Evolutionary conservation across 371 early-diverging fungal genomes (phyloP).

Genomic region (Entomophthora muscae): DNA sequence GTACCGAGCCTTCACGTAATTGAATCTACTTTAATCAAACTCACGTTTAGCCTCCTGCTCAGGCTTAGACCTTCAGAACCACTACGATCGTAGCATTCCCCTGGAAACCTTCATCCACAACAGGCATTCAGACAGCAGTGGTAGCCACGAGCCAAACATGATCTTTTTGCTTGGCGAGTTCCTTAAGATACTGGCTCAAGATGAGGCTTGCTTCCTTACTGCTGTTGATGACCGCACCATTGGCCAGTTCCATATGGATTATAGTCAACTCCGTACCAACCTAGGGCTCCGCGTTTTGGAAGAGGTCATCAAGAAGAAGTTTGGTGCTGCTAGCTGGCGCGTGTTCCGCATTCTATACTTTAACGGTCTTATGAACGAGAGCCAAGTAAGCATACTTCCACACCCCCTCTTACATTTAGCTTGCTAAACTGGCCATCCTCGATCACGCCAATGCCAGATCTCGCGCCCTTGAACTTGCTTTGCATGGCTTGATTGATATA

Average conservation of each 20-base stretch:
- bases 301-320: conserved; percentile 43
- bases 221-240: conserved; percentile 52
- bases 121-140: conserved; percentile 16
- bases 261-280: conserved; percentile 30
- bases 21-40: neutral
- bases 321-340: conserved; percentile 51
- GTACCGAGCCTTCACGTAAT: conserved; percentile 32
- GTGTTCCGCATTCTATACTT: conserved; percentile 53
- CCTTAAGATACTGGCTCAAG: conserved; percentile 39
- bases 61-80: neutral
- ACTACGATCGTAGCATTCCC: neutral
- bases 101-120: conserved; percentile 5
- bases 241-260: conserved; percentile 51
- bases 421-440: conserved; percentile 51
- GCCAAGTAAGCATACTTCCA: conserved; percentile 21
- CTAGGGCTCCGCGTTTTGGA: conserved; percentile 45
- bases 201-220: conserved; percentile 39
- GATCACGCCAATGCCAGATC: conserved; percentile 31
- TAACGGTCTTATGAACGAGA: conserved; percentile 72
- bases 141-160: conserved; percentile 20
- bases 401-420: conserved; percentile 13
- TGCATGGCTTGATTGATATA: conserved; percentile 52
- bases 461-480: conserved; percentile 26
- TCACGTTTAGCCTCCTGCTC: neutral
- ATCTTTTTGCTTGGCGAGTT: conserved; percentile 37